Evolutionary conservation across 768 basidiomycete genomes (phyloP), one percentile per base, ranked within the genome.

Genomic region (Rhodotorula toruloides): DNA sequence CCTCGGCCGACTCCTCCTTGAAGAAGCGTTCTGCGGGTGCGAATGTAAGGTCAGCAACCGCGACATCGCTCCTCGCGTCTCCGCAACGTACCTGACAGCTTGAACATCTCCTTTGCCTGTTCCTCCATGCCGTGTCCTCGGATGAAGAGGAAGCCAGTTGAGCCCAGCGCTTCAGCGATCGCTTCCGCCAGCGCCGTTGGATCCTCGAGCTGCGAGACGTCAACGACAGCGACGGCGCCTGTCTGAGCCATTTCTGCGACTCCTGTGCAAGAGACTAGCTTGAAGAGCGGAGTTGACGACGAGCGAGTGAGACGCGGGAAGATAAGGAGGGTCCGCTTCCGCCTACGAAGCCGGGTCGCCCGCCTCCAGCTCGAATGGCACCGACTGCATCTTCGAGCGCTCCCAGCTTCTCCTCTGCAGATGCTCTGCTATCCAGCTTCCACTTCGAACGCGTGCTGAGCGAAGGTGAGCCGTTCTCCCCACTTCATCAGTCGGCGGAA

Each of bases 401-500:
- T 4, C 54, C 63, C 9, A 56, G 46, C 54, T 69, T 69, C 50
- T 53, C 55, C 1, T 49, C 55, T 17, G 59, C 68, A 0, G 29
- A 49, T 9, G 39, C 37, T 4, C 50, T 71, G 17, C 57, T 71
- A 27, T 17, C 34, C 36, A 48, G 50, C 27, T 89, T 89, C 72
- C 65, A 71, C 22, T 84, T 85, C 49, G 83, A 86, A 43, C 70
- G 71, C 22, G 61, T 76, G 22, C 69, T 76, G 22, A 74, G 58
- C 27, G 73, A 77, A 44, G 75, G 77, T 75, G 36, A 32, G 74
- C 52, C 21, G 6, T 44, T 32, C 37, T 43, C 40, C 34, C n/a
- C 31, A 6, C 12, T 22, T 54, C 52, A 9, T 31, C 31, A 25
- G 52, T 34, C 22, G 31, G 44, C 70, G 85, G 37, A 77, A 87